Conservation (phyloP, 2,329 filamentous ascomycete genomes). For the Cytospora piceae region DNA sequence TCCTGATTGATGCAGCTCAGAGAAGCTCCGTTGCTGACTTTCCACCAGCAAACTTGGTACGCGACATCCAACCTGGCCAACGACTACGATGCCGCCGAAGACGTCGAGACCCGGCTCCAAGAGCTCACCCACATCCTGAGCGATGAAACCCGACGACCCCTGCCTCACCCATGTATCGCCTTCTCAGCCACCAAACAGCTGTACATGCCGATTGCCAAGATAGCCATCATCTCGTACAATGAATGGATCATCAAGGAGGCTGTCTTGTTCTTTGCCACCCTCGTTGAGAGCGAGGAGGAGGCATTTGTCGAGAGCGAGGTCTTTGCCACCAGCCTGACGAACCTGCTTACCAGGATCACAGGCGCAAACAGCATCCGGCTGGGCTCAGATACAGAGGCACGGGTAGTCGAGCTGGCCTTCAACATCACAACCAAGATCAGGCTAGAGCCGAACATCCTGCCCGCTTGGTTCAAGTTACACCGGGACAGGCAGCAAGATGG, state of each 20-base stretch:
- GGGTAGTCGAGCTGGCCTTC: slow-evolving; percentile 91
- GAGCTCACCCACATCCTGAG: slow-evolving; percentile 73
- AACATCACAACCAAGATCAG: slow-evolving; percentile 96
- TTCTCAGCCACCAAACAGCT: slow-evolving; percentile 87
- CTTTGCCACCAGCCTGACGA: slow-evolving; percentile 87
- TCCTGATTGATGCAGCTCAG: neutral
- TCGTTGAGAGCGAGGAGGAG: slow-evolving; percentile 96
- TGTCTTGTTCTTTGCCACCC: slow-evolving; percentile 83
- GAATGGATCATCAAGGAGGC: slow-evolving; percentile 84
- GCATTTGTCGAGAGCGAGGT: slow-evolving; percentile 85
- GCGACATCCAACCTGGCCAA: slow-evolving; percentile 62
- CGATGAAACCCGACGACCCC: slow-evolving; percentile 85
- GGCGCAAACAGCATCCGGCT: slow-evolving; percentile 74
- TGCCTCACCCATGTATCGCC: slow-evolving; percentile 88
- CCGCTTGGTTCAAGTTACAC: slow-evolving; percentile 84
- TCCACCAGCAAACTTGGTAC: slow-evolving; percentile 60
- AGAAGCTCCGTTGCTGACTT: slow-evolving; percentile 18
- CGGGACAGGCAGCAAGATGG: slow-evolving; percentile 43
- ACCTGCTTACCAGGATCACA: slow-evolving; percentile 79
- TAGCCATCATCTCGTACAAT: slow-evolving; percentile 82
- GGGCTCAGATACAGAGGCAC: slow-evolving; percentile 79
- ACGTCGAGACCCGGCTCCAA: slow-evolving; percentile 64
- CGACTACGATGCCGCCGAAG: slow-evolving; percentile 65
- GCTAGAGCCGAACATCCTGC: slow-evolving; percentile 81
- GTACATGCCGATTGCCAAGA: slow-evolving; percentile 86